Base-by-base conservation (phyloP, 208 protist species). In the Crithidia sp. region DNA sequence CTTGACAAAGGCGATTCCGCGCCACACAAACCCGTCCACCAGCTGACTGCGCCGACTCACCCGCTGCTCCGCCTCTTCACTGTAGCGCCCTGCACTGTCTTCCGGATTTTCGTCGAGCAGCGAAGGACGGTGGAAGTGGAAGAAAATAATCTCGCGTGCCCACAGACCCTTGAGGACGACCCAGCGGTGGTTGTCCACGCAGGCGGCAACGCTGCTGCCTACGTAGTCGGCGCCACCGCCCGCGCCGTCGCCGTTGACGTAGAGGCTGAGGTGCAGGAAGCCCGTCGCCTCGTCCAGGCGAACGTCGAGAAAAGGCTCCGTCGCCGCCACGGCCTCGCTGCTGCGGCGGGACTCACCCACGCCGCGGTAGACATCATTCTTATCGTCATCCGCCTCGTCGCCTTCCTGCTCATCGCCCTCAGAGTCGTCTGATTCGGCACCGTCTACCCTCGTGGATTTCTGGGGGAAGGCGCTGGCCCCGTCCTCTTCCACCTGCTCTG, bases 181-280 rank as follows among this genome's bases (percentile, higher is more conserved):
- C 84, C 81, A 86, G 61, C 84, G 84, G 44, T 74, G 74, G 58
- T 86, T 83, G 66, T 86, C 84, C 14, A 86, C 13, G 72, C 84
- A 89, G 0, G 68, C 81, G 4, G 84, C 84, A 4, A 74, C 58
- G 50, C 69, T 75, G 43, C 53, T 60, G 45, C 65, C 65, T 5
- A 84, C 55, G 56, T 79, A 89, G 39, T 65, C 74, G 3, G 73
- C 77, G 28, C 71, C 74, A 13, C 81, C 70, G 7, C 79, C 81
- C 36, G 52, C 62, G 5, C 53, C 78, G 12, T 71, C 77, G 13
- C 63, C 81, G 56, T 70, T 71, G 37, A 79, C 64, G 78, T 86
- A 86, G 14, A 86, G 39, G 66, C 69, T 81, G n/a, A 89, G 39
- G 9, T 79, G 72, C 52, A 89, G 69, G 37, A 81, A 45, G 6